These are phyloP conservation scores for Rhododendron molle DNA, from an alignment of 148 eudicot species.

Conservation along the genomic window DNA sequence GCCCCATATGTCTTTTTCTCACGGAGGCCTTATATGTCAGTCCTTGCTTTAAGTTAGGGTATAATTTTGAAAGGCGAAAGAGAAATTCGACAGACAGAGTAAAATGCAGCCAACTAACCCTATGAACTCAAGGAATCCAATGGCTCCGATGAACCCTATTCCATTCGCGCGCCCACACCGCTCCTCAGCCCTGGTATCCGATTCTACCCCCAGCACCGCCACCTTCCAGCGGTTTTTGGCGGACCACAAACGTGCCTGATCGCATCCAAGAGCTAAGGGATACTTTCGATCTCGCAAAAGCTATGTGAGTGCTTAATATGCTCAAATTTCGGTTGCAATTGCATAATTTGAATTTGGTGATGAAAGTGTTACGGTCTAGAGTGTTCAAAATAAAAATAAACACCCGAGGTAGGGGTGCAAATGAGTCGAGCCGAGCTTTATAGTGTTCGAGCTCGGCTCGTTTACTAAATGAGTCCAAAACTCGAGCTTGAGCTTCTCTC, in stretches of 20 bases:
- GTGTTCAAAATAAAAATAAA: not conserved
- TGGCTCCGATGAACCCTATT: slow-evolving; percentile 41
- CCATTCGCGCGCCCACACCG: slow-evolving; percentile 7
- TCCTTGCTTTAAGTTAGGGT: not conserved
- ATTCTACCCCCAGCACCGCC: slow-evolving; percentile 57
- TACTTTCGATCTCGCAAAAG: no score
- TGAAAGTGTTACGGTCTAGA: not conserved
- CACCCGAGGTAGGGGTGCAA: not conserved
- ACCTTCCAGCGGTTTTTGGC: slow-evolving; percentile 58
- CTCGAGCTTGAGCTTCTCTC: no score
- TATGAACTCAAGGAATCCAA: not conserved
- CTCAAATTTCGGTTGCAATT: not conserved
- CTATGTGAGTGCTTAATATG: slow-evolving; percentile 43
- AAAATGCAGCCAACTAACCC: not conserved
- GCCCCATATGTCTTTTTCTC: no score
- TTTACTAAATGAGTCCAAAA: no score
- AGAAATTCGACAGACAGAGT: not conserved
- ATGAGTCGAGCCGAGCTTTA: no score
- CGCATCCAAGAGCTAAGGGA: no score
- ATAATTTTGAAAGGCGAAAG: not conserved
- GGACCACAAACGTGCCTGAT: slow-evolving; percentile 37
- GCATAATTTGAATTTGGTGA: not conserved
- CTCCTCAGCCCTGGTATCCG: slow-evolving; percentile 45
- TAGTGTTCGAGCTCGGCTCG: no score
- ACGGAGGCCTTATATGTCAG: no score